Evolutionary conservation across 2,329 filamentous ascomycete species (phyloP).

Genomic region (Periconia macrospinosa): DNA sequence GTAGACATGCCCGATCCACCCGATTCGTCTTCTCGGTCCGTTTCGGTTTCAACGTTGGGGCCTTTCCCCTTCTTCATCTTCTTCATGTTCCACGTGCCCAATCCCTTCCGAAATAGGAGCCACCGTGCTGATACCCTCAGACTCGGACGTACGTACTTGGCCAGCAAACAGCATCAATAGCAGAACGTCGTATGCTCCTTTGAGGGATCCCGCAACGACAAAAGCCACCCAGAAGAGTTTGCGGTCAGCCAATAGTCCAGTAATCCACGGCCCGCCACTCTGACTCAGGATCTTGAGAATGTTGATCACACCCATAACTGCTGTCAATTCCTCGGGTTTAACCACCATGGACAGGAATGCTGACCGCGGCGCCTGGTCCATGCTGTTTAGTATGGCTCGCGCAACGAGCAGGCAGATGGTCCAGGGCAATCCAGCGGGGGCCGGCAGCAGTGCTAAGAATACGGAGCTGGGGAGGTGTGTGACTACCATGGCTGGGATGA

Average conservation of each 20-base stretch:
- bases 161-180: slow-evolving; percentile 40
- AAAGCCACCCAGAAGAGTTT: slow-evolving; percentile 44
- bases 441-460: slow-evolving; percentile 36
- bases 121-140: background rate
- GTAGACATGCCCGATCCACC: background rate
- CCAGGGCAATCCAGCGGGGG: slow-evolving; percentile 22
- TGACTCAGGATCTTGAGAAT: slow-evolving; percentile 42
- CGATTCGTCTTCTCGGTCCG: slow-evolving; percentile 9
- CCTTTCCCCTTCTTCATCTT: background rate
- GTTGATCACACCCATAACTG: slow-evolving; percentile 45
- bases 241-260: slow-evolving; percentile 38
- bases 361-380: slow-evolving; percentile 43
- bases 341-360: slow-evolving; percentile 41
- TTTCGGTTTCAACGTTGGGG: slow-evolving; percentile 5
- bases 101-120: background rate
- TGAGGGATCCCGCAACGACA: slow-evolving; percentile 40
- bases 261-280: slow-evolving; percentile 37
- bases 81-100: background rate
- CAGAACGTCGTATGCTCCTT: slow-evolving; percentile 39
- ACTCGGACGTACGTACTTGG: slow-evolving; percentile 16
- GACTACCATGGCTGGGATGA: slow-evolving; percentile 49
- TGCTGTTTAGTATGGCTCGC: slow-evolving; percentile 36
- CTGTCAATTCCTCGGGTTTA: slow-evolving; percentile 38
- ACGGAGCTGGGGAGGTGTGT: slow-evolving; percentile 42
- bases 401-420: slow-evolving; percentile 36